A percentile compares a stretch with the other conserved stretches of the same genome.
Conservation (phyloP, 192 early-diverging fungal genomes). For the Lobosporangium transversale region DNA sequence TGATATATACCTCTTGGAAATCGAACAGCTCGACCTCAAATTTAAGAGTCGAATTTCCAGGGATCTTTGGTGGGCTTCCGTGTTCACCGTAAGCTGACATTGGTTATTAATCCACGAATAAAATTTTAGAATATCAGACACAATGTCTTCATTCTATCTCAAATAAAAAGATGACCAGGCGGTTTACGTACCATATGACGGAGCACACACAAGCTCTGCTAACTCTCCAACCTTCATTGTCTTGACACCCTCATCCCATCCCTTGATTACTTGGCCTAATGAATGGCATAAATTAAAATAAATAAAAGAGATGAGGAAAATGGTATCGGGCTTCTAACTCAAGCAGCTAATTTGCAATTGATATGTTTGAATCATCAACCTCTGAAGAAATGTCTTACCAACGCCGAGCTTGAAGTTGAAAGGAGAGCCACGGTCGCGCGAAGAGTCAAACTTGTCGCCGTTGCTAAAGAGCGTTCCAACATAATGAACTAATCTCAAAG, state of each 20-base stretch:
- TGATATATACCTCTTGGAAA: conserved; percentile 54
- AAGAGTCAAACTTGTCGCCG: conserved; percentile 60
- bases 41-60: conserved; percentile 50
- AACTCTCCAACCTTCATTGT: conserved; percentile 59
- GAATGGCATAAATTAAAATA: background rate
- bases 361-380: background rate
- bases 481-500: conserved; percentile 58
- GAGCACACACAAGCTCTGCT: conserved; percentile 46
- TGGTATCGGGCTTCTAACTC: no score
- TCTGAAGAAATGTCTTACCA: no score
- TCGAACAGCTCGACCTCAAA: conserved; percentile 56
- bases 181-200: conserved; percentile 54
- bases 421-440: conserved; percentile 47
- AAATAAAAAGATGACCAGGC: background rate
- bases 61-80: conserved; percentile 49
- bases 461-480: conserved; percentile 69
- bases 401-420: conserved; percentile 48
- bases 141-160: background rate
- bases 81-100: conserved; percentile 43
- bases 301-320: background rate
- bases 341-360: no score
- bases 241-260: conserved; percentile 51
- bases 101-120: background rate
- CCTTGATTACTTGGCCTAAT: conserved; percentile 54
- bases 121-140: background rate